Evolutionary conservation across 1,139 yeast genomes (phyloP).

Genomic region (Taiozyma sp.): DNA sequence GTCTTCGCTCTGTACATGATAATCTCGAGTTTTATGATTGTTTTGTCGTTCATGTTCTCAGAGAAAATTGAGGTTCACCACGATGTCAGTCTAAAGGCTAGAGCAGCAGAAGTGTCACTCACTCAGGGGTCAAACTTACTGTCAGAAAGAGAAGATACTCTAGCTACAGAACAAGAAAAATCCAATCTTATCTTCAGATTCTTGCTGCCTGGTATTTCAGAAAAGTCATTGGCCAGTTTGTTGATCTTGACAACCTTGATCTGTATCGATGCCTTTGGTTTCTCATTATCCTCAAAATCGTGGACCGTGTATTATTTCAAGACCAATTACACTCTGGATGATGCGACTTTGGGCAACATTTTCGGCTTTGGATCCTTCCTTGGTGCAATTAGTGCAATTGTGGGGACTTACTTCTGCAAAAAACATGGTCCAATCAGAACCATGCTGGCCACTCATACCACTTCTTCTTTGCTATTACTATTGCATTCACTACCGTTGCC

Average conservation of each 20-base stretch:
- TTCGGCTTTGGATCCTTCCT: slow-evolving; percentile 37
- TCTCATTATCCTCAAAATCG: slow-evolving; percentile 39
- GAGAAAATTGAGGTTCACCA: slow-evolving; percentile 46
- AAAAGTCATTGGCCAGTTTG: slow-evolving; percentile 23
- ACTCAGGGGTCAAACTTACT: slow-evolving; percentile 17
- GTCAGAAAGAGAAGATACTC: slow-evolving; percentile 16
- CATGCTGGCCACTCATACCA: slow-evolving; percentile 41
- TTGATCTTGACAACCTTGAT: slow-evolving; percentile 35
- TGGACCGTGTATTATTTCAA: slow-evolving; percentile 42
- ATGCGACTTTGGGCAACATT: slow-evolving; percentile 35
- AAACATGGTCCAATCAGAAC: slow-evolving; percentile 40
- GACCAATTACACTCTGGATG: slow-evolving; percentile 31
- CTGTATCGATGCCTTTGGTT: slow-evolving; percentile 41
- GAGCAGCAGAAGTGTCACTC: not conserved
- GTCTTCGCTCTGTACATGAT: slow-evolving; percentile 55
- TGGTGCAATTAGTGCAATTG: slow-evolving; percentile 38
- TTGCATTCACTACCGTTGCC: slow-evolving; percentile 41
- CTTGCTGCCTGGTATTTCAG: slow-evolving; percentile 13
- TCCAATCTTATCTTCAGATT: not conserved
- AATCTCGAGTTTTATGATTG: slow-evolving; percentile 51
- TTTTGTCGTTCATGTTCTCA: slow-evolving; percentile 49
- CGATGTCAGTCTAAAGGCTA: slow-evolving; percentile 10
- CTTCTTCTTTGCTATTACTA: slow-evolving; percentile 33
- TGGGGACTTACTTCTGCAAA: slow-evolving; percentile 40
- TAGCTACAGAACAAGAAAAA: not conserved